Percentiles rank a stretch among this genome's conserved stretches.
phyloP scores from a whole-genome alignment of 1,284 basidiomycete species.

The Fomitiporia mediterranea region DNA sequence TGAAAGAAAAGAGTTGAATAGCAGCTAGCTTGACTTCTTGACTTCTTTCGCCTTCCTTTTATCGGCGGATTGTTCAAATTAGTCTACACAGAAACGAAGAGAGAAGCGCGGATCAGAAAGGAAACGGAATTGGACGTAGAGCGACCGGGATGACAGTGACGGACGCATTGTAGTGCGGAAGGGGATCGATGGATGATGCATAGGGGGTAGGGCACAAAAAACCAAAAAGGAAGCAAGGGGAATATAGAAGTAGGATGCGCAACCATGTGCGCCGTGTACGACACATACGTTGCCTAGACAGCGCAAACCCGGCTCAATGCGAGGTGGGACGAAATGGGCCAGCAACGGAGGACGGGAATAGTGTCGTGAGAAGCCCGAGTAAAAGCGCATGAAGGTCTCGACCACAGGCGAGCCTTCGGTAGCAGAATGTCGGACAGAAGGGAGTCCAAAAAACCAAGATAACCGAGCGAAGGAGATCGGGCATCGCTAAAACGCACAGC shows the following conservation, averaged over 20 bases:
- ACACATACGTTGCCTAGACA: background rate
- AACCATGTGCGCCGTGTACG: slow-evolving; percentile 26
- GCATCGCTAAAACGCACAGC: background rate
- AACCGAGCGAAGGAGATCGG: background rate
- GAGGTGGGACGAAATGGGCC: slow-evolving; percentile 5
- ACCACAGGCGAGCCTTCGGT: background rate
- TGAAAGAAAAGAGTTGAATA: background rate
- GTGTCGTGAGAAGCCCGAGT: background rate
- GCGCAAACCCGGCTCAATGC: background rate
- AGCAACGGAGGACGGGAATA: background rate
- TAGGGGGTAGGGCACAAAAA: slow-evolving; percentile 20
- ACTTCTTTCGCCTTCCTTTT: slow-evolving; percentile 4
- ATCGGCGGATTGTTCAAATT: slow-evolving; percentile 22
- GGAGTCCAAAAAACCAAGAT: background rate
- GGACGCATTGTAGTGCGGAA: slow-evolving; percentile 20
- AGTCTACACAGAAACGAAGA: slow-evolving; percentile 25
- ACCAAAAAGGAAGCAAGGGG: slow-evolving; percentile 22
- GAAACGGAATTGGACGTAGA: slow-evolving; percentile 19
- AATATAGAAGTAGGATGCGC: slow-evolving; percentile 28
- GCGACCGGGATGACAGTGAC: slow-evolving; percentile 19
- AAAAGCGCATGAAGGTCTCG: background rate
- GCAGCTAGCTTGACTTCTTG: too few species aligned
- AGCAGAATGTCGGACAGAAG: background rate
- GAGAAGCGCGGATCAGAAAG: slow-evolving; percentile 22
- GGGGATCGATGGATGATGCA: slow-evolving; percentile 21